Base-by-base conservation (phyloP, 345 rosid species). In the Rhizophora apiculata region DNA sequence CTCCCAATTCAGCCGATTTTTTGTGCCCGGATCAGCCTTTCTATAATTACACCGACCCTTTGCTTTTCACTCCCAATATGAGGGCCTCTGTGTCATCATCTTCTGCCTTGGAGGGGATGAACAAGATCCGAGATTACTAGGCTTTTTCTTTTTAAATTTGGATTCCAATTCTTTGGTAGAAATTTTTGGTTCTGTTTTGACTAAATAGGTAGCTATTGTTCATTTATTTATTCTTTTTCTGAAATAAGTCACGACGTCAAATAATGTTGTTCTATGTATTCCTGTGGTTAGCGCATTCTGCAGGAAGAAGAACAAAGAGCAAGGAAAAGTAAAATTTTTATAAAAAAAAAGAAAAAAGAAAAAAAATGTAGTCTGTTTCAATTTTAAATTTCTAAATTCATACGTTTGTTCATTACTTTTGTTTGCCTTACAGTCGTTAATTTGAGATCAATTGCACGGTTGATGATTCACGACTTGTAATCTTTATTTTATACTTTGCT, bases 1-100 rank as follows among this genome's bases (percentile, higher is more conserved):
- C 84, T 36, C 79, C 80, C 18, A 85, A 77, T 65, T 76, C 88
- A 0, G 68, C 83, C 0, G 93, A 84, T 48, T 87, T 72, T 26
- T 34, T 86, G 0, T 76, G 87, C 46, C 65, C 79, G 0, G 87
- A 84, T 72, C 90, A 78, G 67, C 65, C 77, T 0, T 83, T 76
- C 65, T 79, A 70, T 60, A 83, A 62, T 49, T 83, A 82, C 37
- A 72, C 83, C 2, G 91, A 88, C 77, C 73, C 81, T 0, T 76
- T 87, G 59, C 80, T 68, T 63, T 87, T 87, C 58, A 49, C 27
- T 32, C 84, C 86, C 0, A 84, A 77, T 48, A 74, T 87, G 72
- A 80, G 88, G 59, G 81, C 65, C 62, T 83, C 88, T 1, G 67
- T 86, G 66, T 79, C 88, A 6, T 78, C 71, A 3, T 67, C 86